Conservation (phyloP, 805 yeast species). For the Saccharomyces eubayanus region DNA sequence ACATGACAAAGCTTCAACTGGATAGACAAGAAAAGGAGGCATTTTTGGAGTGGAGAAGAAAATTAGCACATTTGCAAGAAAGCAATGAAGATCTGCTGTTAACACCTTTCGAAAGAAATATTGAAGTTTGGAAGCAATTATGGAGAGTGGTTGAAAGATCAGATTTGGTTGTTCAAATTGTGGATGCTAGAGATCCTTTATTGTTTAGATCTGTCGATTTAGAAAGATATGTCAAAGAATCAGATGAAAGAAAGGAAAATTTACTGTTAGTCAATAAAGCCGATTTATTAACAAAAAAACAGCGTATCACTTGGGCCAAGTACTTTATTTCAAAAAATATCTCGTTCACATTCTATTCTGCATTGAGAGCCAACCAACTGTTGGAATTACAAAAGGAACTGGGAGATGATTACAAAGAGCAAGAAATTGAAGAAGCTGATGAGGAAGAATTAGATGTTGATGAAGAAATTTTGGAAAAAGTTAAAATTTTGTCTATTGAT, state of each 20-base stretch:
- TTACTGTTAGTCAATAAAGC: constrained; percentile 87
- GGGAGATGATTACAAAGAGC: constrained; percentile 27
- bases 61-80: constrained; percentile 77
- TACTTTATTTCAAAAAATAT: constrained; percentile 65
- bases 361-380: constrained; percentile 70
- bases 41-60: constrained; percentile 90
- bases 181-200: constrained; percentile 92
- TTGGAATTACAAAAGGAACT: constrained; percentile 51
- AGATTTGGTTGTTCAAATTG: constrained; percentile 91
- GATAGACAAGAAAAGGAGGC: constrained; percentile 85
- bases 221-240: constrained; percentile 71
- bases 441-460: constrained; percentile 29
- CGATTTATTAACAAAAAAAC: constrained; percentile 69
- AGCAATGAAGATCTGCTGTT: constrained; percentile 66
- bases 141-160: constrained; percentile 97
- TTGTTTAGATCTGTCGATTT: constrained; percentile 82
- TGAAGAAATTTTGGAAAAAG: constrained; percentile 37
- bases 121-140: constrained; percentile 96
- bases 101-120: constrained; percentile 94
- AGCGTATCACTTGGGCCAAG: constrained; percentile 80
- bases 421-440: constrained; percentile 25
- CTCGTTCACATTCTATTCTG: constrained; percentile 86
- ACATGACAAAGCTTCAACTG: constrained; percentile 64
- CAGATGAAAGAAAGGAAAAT: constrained; percentile 68
- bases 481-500: constrained; percentile 68